These are phyloP conservation scores for Cladosporium sp. DNA, from an alignment of 2,329 filamentous ascomycete species.

Conservation along the genomic window DNA sequence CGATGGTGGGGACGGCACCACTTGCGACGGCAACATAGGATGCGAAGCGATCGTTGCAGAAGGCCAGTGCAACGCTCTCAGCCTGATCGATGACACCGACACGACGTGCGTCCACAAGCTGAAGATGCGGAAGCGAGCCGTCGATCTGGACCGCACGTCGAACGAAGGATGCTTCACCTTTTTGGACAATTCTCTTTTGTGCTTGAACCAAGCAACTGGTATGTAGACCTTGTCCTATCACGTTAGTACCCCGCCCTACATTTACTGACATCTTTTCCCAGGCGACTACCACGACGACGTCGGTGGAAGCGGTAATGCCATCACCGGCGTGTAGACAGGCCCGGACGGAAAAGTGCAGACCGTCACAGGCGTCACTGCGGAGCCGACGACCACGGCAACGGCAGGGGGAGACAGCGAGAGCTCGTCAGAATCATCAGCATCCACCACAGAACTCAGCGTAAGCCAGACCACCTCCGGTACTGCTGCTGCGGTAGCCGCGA, in stretches of 20 bases:
- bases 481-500: neutral
- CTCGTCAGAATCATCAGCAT: neutral
- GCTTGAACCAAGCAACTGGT: slow-evolving; percentile 17
- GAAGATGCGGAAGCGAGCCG: neutral
- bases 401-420: neutral
- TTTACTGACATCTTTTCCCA: neutral
- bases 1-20: neutral
- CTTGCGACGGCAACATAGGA: slow-evolving; percentile 10
- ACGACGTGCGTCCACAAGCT: slow-evolving; percentile 8
- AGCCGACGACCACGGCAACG: neutral
- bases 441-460: neutral
- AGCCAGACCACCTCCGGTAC: neutral
- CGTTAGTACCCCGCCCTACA: neutral
- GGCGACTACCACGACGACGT: slow-evolving; percentile 23
- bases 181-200: slow-evolving; percentile 9
- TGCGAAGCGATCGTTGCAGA: slow-evolving; percentile 11
- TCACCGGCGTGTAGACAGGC: slow-evolving; percentile 22
- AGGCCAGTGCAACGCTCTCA: slow-evolving; percentile 21
- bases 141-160: slow-evolving; percentile 10
- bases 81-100: slow-evolving; percentile 14
- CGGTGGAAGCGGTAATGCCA: slow-evolving; percentile 18
- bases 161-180: slow-evolving; percentile 15
- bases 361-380: slow-evolving; percentile 20
- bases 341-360: slow-evolving; percentile 20
- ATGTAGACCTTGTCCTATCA: neutral